Percentiles rank a stretch among this genome's conserved stretches.
phyloP scores from a whole-genome alignment of 495 filamentous ascomycete genomes.

The Aspergillus diversus region DNA sequence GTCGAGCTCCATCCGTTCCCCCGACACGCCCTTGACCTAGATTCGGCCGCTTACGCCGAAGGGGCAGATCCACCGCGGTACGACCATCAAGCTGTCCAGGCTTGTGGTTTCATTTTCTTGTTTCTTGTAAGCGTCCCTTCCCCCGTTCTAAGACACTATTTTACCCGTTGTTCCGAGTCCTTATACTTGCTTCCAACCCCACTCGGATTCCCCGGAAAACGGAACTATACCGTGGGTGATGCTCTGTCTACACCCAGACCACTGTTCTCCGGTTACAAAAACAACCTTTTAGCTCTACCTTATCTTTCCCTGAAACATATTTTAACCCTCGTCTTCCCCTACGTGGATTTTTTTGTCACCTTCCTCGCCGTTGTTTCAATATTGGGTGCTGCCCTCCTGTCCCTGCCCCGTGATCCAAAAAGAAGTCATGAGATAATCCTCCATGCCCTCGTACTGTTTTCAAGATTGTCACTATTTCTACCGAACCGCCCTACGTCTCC shows the following conservation, averaged over 20 bases:
- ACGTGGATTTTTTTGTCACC: background rate
- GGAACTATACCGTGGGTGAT: constrained; percentile 12
- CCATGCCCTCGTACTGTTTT: constrained; percentile 79
- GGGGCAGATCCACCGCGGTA: constrained; percentile 22
- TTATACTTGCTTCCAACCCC: constrained; percentile 17
- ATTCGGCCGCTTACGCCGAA: constrained; percentile 25
- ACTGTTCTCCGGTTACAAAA: constrained; percentile 1
- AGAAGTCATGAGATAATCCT: constrained; percentile 33
- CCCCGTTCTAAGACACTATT: constrained; percentile 22
- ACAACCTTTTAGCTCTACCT: background rate
- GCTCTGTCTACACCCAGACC: background rate
- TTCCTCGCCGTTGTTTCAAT: constrained; percentile 3
- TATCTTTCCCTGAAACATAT: background rate
- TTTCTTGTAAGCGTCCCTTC: constrained; percentile 30
- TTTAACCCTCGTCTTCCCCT: constrained; percentile 6
- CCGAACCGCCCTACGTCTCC: constrained; percentile 79
- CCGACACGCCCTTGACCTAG: constrained; percentile 31
- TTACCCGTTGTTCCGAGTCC: constrained; percentile 26
- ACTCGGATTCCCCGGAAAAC: constrained; percentile 19
- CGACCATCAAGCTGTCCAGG: constrained; percentile 1
- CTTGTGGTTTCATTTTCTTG: constrained; percentile 12
- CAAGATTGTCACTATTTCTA: constrained; percentile 95
- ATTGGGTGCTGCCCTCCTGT: constrained; percentile 6
- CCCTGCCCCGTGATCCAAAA: constrained; percentile 21
- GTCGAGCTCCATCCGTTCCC: constrained; percentile 44